phyloP scores from a whole-genome alignment of 176 grass and related monocot genomes.

The Phoenix dactylifera region DNA sequence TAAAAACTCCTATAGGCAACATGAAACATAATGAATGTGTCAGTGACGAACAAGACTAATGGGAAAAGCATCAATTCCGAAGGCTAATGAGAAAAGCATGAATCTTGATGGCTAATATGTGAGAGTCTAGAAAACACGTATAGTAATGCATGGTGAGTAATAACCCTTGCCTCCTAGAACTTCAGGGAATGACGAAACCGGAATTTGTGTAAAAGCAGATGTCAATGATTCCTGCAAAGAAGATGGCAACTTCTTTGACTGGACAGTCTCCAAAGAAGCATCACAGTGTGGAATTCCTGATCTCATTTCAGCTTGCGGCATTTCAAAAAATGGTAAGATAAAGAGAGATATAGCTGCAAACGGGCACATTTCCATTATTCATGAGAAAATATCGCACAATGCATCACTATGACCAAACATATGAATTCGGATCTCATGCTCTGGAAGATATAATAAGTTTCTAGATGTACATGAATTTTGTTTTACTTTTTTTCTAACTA shows the following conservation, averaged over 20 bases:
- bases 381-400: too few relatives aligned
- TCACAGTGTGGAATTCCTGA: conserved; percentile 45
- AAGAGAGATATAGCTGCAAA: too few relatives aligned
- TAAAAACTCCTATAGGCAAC: too few relatives aligned
- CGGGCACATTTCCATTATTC: too few relatives aligned
- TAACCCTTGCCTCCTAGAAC: conserved; percentile 72
- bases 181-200: conserved; percentile 67
- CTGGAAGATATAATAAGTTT: too few relatives aligned
- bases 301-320: conserved; percentile 24
- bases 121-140: neutral
- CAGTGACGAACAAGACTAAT: neutral
- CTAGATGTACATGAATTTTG: too few relatives aligned
- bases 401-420: too few relatives aligned
- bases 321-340: conserved; percentile 13
- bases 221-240: conserved; percentile 65
- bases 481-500: too few relatives aligned
- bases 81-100: neutral
- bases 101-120: neutral
- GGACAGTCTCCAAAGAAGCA: conserved; percentile 83
- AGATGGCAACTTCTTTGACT: conserved; percentile 69
- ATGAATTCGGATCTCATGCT: too few relatives aligned
- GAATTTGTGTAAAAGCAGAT: conserved; percentile 61
- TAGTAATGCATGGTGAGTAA: neutral
- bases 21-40: too few relatives aligned
- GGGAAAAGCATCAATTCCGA: neutral